Evolutionary conservation across 2,329 filamentous ascomycete genomes (phyloP).

Genomic region (Xylariaceae sp.): DNA sequence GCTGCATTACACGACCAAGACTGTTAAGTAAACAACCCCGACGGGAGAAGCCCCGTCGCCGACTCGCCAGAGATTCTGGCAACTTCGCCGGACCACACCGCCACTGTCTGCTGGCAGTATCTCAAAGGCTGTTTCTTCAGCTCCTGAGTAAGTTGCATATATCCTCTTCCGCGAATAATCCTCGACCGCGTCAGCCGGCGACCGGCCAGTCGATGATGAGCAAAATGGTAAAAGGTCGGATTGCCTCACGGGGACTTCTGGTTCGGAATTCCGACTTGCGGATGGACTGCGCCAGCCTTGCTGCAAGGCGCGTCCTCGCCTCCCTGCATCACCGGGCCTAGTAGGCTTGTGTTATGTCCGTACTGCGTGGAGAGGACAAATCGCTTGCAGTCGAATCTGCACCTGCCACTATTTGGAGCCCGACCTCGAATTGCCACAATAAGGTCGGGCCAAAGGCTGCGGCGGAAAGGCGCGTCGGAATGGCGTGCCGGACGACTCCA

Average conservation of each 20-base stretch:
- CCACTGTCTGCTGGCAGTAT: too few species aligned
- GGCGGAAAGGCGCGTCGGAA: conserved; percentile 34
- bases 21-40: too few species aligned
- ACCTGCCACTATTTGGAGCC: conserved; percentile 46
- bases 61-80: too few species aligned
- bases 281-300: conserved; percentile 14
- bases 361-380: too few species aligned
- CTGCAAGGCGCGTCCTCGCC: conserved; percentile 16
- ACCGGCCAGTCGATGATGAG: conserved; percentile 33
- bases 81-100: too few species aligned
- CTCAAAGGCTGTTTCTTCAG: too few species aligned
- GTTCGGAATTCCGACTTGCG: conserved; percentile 26
- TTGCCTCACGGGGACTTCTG: conserved; percentile 29
- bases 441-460: conserved; percentile 52
- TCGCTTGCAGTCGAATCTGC: too few species aligned
- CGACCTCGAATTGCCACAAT: conserved; percentile 34
- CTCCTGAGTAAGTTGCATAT: too few species aligned
- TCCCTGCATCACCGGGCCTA: conserved; percentile 1
- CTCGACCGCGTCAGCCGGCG: neutral
- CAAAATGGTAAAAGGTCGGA: conserved; percentile 41
- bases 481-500: conserved; percentile 4
- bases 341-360: too few species aligned
- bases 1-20: too few species aligned
- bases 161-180: too few species aligned
- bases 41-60: too few species aligned